phyloP scores from a whole-genome alignment of 257 asterid genomes.

The Rubia yunnanensis region DNA sequence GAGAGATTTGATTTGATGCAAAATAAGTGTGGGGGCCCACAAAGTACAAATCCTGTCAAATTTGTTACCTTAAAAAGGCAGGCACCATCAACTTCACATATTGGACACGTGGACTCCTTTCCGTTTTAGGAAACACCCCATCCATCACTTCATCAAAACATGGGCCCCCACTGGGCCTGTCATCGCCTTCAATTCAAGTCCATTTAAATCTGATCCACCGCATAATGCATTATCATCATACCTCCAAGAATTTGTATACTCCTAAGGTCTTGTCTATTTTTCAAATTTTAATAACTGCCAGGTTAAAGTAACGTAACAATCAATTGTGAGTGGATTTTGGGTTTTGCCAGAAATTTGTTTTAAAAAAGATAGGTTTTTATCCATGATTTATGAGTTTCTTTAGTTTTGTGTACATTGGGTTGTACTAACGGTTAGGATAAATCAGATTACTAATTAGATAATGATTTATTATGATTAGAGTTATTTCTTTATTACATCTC shows the following conservation, averaged over 20 bases:
- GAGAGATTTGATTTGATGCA: not conserved
- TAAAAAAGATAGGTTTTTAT: no score
- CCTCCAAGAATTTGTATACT: not conserved
- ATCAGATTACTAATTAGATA: no score
- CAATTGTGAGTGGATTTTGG: not conserved
- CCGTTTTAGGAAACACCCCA: slow-evolving; percentile 27
- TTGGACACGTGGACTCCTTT: slow-evolving; percentile 29
- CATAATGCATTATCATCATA: not conserved
- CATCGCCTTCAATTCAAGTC: not conserved
- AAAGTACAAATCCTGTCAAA: slow-evolving; percentile 33
- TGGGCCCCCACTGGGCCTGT: not conserved
- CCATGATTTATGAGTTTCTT: no score
- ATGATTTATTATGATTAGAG: no score
- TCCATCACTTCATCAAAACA: not conserved
- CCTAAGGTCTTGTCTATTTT: not conserved
- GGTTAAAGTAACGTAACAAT: not conserved
- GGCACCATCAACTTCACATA: slow-evolving; percentile 36
- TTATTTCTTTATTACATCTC: no score
- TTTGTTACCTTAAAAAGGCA: slow-evolving; percentile 21
- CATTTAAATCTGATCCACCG: not conserved
- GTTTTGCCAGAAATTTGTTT: no score
- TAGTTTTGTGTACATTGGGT: no score
- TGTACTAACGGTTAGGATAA: no score
- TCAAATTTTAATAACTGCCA: not conserved
- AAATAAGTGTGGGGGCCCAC: slow-evolving; percentile 21